A percentile compares a stretch with the other conserved stretches of the same genome.
Evolutionary conservation across 257 asterid genomes (phyloP).

Genomic region (Solanum peruvianum): DNA sequence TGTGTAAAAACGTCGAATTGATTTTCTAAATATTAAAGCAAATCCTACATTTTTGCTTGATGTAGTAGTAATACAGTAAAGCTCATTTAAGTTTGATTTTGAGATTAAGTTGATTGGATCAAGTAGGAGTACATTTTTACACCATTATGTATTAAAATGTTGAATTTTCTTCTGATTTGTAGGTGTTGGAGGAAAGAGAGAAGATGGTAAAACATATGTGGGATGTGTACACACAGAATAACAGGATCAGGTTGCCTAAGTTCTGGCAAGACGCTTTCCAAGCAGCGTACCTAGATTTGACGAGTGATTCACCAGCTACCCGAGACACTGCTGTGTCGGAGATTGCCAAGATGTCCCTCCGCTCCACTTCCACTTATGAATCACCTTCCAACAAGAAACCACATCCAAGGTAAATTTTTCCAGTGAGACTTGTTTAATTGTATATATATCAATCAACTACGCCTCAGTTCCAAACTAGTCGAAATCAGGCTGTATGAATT

Average conservation of each 20-base stretch:
- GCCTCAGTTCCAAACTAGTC: background rate
- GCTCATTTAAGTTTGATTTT: background rate
- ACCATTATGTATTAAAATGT: background rate
- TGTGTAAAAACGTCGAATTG: background rate
- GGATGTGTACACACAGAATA: conserved; percentile 74
- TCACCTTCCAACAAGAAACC: background rate
- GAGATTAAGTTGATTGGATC: background rate
- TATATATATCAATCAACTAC: background rate
- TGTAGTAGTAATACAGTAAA: background rate
- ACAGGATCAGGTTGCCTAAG: conserved; percentile 36
- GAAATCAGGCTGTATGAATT: background rate
- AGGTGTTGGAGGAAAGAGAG: conserved; percentile 91
- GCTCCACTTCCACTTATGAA: conserved; percentile 24
- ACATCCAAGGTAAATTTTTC: background rate
- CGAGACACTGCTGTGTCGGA: conserved; percentile 55
- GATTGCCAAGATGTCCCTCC: conserved; percentile 85
- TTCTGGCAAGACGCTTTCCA: conserved; percentile 92
- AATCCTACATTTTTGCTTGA: background rate
- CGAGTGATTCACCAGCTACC: conserved; percentile 37
- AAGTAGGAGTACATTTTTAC: background rate
- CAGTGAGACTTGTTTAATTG: background rate
- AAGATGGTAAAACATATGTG: conserved; percentile 85
- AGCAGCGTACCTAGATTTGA: conserved; percentile 87
- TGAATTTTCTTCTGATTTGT: background rate
- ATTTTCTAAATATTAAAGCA: background rate